Evolutionary conservation across 768 basidiomycete species (phyloP).

Genomic region (Ramaria sp.): DNA sequence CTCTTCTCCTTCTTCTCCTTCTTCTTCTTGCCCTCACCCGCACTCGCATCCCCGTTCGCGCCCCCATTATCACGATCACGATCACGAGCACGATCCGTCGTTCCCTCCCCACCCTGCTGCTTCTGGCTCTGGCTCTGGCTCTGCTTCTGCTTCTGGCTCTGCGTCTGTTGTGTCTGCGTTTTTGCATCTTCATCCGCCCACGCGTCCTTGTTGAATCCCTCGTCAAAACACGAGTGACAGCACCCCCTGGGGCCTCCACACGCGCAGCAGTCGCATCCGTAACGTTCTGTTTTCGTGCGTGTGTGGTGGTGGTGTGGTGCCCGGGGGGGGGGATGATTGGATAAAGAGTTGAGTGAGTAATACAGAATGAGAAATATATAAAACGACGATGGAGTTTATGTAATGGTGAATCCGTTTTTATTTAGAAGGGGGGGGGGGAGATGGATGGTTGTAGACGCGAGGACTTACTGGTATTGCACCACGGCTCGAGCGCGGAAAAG

Average conservation of each 20-base stretch:
- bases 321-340: too few relatives aligned
- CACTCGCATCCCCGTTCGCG: too few relatives aligned
- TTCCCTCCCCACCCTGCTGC: too few relatives aligned
- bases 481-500: slow-evolving; percentile 5
- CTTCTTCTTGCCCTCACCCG: too few relatives aligned
- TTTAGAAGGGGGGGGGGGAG: neutral
- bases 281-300: neutral
- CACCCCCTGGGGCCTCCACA: slow-evolving; percentile 6
- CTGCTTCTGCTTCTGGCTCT: neutral
- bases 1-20: too few relatives aligned
- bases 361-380: too few relatives aligned
- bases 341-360: too few relatives aligned
- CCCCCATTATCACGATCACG: neutral
- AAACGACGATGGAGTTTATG: too few relatives aligned
- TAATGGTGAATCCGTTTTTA: neutral
- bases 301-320: too few relatives aligned
- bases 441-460: neutral
- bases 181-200: slow-evolving; percentile 1
- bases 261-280: slow-evolving; percentile 2
- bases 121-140: neutral
- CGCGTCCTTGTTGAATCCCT: slow-evolving; percentile 5
- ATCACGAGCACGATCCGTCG: too few relatives aligned
- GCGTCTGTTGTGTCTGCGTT: neutral
- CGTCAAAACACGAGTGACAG: slow-evolving; percentile 2
- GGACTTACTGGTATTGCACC: slow-evolving; percentile 7